Base-by-base conservation (phyloP, 495 filamentous ascomycete species). In the Acidiella bohemica region DNA sequence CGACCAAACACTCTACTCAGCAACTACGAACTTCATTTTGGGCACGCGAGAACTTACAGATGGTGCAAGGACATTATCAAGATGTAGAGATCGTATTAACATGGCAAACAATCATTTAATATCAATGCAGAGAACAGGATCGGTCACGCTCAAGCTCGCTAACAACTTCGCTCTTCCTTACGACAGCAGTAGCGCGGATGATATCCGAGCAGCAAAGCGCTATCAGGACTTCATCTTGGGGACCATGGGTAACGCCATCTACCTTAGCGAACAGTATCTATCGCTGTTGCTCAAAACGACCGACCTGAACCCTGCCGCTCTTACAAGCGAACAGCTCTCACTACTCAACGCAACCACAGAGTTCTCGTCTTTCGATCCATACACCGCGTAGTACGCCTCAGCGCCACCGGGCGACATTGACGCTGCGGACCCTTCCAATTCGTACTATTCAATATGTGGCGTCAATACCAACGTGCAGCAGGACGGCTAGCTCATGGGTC, bases 341-440 rank as follows among this genome's bases (percentile, higher is more conserved):
- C 29, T 35, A 23, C 50, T 59, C 39, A 50, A 54, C 32, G 54
- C 51, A 7, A 53, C 51, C 5, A 31, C 42, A n/a, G 56, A 59
- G 33, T 44, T 57, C 36, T 51, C 43, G 41, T 50, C 48, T 2
- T 32, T 55, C 30, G 56, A 59, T 32, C 51, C 56, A 7, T 59
- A 59, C 32, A 56, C 56, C 4, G 28, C 40, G n/a, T 36, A 46
- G 10, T 52, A 55, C 42, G 41, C 47, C 40, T 42, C 43, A 28
- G 39, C 44, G 3, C 55, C 55, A 11, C 42, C 42, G 16, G 27
- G 18, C 13, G 42, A 31, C 23, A 57, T 57, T 41, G 48, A 42
- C 4, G 36, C 41, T 2, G 31, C 37, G 8, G 50, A 58, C 33
- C 16, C 28, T n/a, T 46, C 18, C 8, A 24, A 58, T 32, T 21